Conservation (phyloP, 2,329 filamentous ascomycete genomes). For the Beauveria asiatica region DNA sequence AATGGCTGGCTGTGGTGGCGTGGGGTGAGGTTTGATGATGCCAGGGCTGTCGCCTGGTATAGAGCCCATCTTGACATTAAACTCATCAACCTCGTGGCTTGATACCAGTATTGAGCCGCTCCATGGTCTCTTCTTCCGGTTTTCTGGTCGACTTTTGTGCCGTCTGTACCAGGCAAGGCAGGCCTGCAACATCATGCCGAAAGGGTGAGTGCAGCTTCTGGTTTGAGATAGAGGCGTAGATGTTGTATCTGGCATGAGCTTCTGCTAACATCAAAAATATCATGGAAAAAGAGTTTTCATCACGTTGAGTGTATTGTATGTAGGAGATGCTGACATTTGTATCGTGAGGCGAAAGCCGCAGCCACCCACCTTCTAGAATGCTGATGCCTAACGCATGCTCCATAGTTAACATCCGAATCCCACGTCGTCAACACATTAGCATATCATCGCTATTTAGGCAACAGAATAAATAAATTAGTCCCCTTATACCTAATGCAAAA, state of each 20-base stretch:
- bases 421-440: neutral
- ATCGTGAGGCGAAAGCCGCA: neutral
- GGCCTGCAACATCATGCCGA: conserved; percentile 1
- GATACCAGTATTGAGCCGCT: neutral
- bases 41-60: neutral
- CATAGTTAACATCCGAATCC: conserved; percentile 2
- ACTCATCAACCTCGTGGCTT: neutral
- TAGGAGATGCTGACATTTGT: neutral
- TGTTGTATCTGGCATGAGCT: neutral
- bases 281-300: neutral
- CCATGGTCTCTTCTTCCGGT: neutral
- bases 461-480: neutral
- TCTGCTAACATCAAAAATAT: neutral
- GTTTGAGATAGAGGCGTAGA: neutral
- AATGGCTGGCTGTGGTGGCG: neutral
- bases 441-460: neutral
- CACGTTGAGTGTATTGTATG: neutral
- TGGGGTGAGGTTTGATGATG: neutral
- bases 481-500: neutral
- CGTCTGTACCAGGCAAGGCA: conserved; percentile 5
- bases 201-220: conserved; percentile 1
- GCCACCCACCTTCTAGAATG: neutral
- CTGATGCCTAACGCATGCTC: conserved; percentile 3
- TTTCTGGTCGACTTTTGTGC: neutral
- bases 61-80: conserved; percentile 2